Evolutionary conservation across 2,329 filamentous ascomycete species (phyloP).

Genomic region (Aspergillus ruber): DNA sequence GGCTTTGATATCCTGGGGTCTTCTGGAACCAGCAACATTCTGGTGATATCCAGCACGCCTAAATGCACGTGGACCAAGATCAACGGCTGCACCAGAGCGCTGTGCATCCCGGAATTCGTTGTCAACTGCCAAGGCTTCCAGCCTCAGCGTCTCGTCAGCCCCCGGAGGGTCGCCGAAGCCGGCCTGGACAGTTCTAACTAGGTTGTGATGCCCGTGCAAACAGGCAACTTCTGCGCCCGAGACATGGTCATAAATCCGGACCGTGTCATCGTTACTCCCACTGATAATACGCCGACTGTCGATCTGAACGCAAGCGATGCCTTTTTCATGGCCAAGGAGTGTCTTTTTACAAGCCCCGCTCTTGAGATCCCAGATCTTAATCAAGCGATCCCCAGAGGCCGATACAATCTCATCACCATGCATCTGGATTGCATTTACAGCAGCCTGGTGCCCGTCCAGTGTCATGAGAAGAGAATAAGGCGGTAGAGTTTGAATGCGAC

Average conservation of each 20-base stretch:
- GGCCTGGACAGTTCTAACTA: conserved; percentile 91
- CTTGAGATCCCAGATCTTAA: conserved; percentile 92
- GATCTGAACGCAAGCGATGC: conserved; percentile 95
- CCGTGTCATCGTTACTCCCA: conserved; percentile 91
- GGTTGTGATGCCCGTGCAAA: conserved; percentile 69
- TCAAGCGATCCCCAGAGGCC: conserved; percentile 84
- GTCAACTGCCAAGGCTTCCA: conserved; percentile 68
- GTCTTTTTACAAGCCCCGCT: conserved; percentile 70
- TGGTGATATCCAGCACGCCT: conserved; percentile 46
- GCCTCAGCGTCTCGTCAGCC: conserved; percentile 66
- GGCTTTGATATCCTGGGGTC: conserved; percentile 65
- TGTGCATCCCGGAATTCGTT: conserved; percentile 60
- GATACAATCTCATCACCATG: conserved; percentile 81
- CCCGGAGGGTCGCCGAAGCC: conserved; percentile 86
- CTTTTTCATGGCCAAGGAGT: conserved; percentile 81
- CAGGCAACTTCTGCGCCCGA: conserved; percentile 86
- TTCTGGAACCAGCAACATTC: conserved; percentile 64
- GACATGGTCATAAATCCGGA: conserved; percentile 85
- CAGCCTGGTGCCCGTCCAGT: conserved; percentile 77
- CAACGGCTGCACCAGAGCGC: conserved; percentile 38
- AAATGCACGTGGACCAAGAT: conserved; percentile 39
- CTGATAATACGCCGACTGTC: conserved; percentile 90
- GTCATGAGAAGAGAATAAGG: conserved; percentile 72
- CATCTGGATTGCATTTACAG: conserved; percentile 94
- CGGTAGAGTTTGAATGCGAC: conserved; percentile 41